Base-by-base conservation (phyloP, 441 rosid species). In the Adansonia madagascariensis region DNA sequence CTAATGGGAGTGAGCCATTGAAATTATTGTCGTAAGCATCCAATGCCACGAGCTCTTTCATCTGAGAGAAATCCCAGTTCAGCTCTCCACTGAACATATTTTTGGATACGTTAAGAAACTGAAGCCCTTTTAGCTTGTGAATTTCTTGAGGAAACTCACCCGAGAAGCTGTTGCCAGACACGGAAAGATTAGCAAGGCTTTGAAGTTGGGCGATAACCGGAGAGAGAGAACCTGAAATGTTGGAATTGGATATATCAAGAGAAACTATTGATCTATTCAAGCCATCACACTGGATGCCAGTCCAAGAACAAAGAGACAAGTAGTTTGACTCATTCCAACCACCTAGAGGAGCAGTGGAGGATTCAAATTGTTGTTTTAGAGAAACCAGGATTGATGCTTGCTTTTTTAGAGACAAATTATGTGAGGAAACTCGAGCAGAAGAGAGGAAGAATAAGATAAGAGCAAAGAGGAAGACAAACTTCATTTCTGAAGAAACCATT, bases 21-120 rank as follows among this genome's bases (percentile, higher is more conserved):
- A 94, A 88, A 75, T 78, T 89, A 84, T 94, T 94, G 80, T 94
- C 79, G 55, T 92, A 94, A 70, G 87, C 87, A 78, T 94, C 97
- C 3, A 94, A 80, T 35, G 81, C 80, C 62, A 82, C 68, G 11
- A 93, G 89, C 53, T 88, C 82, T 70, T 86, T 79, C 79, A 91
- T 57, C 76, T 56, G 79, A 52, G 87, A 80, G 78, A 89, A 88
- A 57, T 84, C 88, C 87, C 84, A 88, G 43, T 82, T 77, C 52
- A 90, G 55, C 74, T 80, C 86, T n/a, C 92, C 98, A 14, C 75
- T 74, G 74, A 94, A 91, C 62, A 77, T 80, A 75, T 91, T 94
- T 68, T 56, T 85, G 31, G 97, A 90, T 64, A 94, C 69, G 83
- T 94, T 91, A 18, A 93, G 88, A 81, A 86, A 77, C 73, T 81